Base-by-base conservation (phyloP, 2,329 filamentous ascomycete genomes). In the Elsinoe batatas region DNA sequence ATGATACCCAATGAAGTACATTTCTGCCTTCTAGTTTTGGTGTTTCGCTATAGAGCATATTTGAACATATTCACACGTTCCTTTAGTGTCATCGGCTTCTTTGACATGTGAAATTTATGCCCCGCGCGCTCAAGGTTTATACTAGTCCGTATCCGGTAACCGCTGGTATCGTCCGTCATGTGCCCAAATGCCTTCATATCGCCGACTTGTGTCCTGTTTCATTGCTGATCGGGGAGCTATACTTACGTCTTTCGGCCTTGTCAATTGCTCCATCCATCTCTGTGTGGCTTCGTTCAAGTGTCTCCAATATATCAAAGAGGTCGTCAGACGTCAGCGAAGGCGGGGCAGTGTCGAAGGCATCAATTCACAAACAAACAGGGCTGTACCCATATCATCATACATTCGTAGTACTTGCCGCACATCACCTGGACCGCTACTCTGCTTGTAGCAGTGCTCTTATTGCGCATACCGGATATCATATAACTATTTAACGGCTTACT, bases 151-250 rank as follows among this genome's bases (percentile, higher is more conserved):
- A 37, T 36, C 4, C 12, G 33, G 47, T 35, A 51, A 51, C 47
- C 32, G 33, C 32, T 38, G 47, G n/a, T 35, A 51, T 51, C 47
- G 33, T 22, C 18, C 17, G 47, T 51, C 47, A 51, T 51, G 47
- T 37, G 47, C 18, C 32, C 47, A 51, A 33, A 30, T 30, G 26
- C 26, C 3, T 30, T 37, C 32, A 51, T 51, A 51, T 38, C 47
- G 33, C 32, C 47, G 33, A 38, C 33, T 35, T 49, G 22, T 17
- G 12, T 13, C 12, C 42, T 26, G 42, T 15, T 15, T 35, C 26
- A 35, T 32, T 50, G 22, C 7, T 20, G 15, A 35, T 50, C 30
- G 1, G 8, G 26, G 7, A 30, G 2, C 26, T 30, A 30, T 30
- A 30, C 26, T 30, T 30, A 8, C 26, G 7, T 30, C 7, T 8